Evolutionary conservation across 208 protist species (phyloP).

Genomic region (Endotrypanum monterogeii): DNA sequence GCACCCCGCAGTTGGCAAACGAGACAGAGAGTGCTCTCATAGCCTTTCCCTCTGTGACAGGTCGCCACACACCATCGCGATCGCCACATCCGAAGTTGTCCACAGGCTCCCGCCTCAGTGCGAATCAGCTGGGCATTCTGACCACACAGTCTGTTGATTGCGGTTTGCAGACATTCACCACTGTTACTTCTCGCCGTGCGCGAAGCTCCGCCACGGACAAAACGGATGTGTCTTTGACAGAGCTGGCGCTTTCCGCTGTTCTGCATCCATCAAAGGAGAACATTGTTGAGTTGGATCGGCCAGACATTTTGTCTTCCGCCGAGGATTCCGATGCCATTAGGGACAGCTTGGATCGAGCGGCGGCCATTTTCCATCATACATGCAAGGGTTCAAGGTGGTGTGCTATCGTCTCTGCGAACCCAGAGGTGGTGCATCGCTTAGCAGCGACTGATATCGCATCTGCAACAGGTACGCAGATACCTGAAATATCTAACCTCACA

Average conservation of each 20-base stretch:
- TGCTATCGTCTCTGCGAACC: constrained; percentile 16
- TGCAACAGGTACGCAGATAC: constrained; percentile 1
- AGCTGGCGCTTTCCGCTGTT: constrained; percentile 24
- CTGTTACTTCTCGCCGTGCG: neutral
- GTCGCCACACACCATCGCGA: neutral
- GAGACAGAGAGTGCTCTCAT: neutral
- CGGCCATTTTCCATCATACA: constrained; percentile 9
- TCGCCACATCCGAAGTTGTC: constrained; percentile 9
- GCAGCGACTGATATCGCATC: constrained; percentile 14
- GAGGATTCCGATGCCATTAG: neutral
- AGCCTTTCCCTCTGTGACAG: neutral
- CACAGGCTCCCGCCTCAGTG: neutral
- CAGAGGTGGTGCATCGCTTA: constrained; percentile 18
- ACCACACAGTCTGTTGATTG: constrained; percentile 6
- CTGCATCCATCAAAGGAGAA: constrained; percentile 2
- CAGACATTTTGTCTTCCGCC: neutral
- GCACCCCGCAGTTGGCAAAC: neutral
- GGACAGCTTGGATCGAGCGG: neutral
- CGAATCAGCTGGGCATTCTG: neutral
- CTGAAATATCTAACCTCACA: constrained; percentile 18
- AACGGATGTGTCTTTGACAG: constrained; percentile 10
- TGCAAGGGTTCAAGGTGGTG: constrained; percentile 23
- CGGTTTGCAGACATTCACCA: constrained; percentile 1
- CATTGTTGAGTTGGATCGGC: neutral
- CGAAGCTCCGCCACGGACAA: neutral